These are phyloP conservation scores for Trichoderma sp. DNA, from an alignment of 2,329 filamentous ascomycete genomes.

Conservation along the genomic window DNA sequence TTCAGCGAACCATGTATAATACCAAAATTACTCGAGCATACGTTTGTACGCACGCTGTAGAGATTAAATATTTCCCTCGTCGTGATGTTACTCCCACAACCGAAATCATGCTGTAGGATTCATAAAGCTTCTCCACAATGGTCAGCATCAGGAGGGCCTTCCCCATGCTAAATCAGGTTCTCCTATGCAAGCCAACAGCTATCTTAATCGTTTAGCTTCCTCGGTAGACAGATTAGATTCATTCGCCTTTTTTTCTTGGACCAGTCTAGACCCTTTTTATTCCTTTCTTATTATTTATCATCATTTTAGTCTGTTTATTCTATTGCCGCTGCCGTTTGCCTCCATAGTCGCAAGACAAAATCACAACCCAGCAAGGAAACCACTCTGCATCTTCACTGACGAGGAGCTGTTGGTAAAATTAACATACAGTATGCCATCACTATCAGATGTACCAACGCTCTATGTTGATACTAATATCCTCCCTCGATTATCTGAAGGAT, in stretches of 20 bases:
- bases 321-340: not conserved
- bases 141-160: not conserved
- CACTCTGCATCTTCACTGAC: not conserved
- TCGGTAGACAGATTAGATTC: not conserved
- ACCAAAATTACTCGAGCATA: not conserved
- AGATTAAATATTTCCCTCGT: not conserved
- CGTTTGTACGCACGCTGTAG: not conserved
- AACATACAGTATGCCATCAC: no score
- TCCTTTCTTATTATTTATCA: not conserved
- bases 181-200: not conserved
- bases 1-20: fast-evolving
- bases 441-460: no score
- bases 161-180: not conserved
- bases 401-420: not conserved
- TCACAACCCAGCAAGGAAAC: not conserved
- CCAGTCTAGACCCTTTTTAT: not conserved
- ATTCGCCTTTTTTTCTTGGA: not conserved
- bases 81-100: not conserved
- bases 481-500: fast-evolving
- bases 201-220: not conserved
- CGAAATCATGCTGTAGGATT: not conserved
- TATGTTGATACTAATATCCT: not conserved
- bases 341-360: fast-evolving
- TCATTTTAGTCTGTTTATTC: not conserved
- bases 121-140: not conserved